Evolutionary conservation across 2,329 filamentous ascomycete species (phyloP).

Genomic region (Stemphylium beticola): DNA sequence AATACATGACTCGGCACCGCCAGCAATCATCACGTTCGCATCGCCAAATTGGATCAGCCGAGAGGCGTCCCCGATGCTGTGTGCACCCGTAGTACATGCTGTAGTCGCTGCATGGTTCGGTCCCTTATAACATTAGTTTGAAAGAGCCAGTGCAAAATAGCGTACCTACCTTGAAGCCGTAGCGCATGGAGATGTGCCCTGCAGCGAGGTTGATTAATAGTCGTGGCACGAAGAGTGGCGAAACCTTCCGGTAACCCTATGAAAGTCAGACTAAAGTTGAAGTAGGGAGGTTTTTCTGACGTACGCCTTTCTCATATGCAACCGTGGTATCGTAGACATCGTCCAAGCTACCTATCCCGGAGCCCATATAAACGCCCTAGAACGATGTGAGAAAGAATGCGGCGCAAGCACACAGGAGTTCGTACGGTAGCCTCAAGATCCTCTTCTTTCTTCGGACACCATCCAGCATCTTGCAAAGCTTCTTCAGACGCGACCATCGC

Average conservation of each 20-base stretch:
- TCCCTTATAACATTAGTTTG: conserved; percentile 58
- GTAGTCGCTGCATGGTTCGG: conserved; percentile 94
- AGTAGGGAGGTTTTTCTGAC: conserved; percentile 31
- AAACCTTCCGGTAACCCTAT: conserved; percentile 90
- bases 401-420: not conserved
- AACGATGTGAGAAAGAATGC: conserved; percentile 7
- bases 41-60: conserved; percentile 90
- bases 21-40: conserved; percentile 94
- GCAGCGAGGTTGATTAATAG: conserved; percentile 94
- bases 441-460: conserved; percentile 66
- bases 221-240: conserved; percentile 89
- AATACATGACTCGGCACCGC: conserved; percentile 92
- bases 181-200: conserved; percentile 91
- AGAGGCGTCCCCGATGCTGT: conserved; percentile 93
- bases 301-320: conserved; percentile 74
- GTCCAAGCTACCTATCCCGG: conserved; percentile 92
- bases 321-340: conserved; percentile 86
- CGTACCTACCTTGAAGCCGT: conserved; percentile 70
- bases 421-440: conserved; percentile 73
- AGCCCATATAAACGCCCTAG: conserved; percentile 87
- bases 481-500: conserved; percentile 85
- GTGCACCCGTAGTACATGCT: conserved; percentile 93
- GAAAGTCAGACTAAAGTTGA: not conserved
- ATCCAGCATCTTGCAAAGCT: conserved; percentile 82
- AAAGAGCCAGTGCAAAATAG: no score